Percentiles rank a stretch among this genome's conserved stretches.
Conservation (phyloP, 2,329 filamentous ascomycete genomes). For the Penicillium sp. region DNA sequence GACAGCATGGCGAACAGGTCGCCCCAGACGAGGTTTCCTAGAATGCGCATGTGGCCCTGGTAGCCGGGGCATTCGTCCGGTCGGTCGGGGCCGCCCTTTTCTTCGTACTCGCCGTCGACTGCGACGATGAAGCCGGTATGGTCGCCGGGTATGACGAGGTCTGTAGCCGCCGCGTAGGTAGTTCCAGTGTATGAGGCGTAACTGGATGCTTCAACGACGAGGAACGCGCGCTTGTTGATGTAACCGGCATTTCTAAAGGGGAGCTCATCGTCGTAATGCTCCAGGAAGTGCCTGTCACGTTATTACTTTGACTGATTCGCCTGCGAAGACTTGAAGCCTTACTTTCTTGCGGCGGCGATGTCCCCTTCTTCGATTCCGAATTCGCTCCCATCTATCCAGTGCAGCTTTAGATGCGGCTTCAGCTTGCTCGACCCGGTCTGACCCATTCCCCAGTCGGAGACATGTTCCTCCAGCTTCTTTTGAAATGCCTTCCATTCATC, state of each 20-base stretch:
- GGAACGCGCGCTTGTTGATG: slow-evolving; percentile 18
- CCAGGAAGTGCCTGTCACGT: slow-evolving; percentile 9
- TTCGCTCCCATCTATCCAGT: slow-evolving; percentile 32
- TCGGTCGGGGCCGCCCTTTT: slow-evolving; percentile 14
- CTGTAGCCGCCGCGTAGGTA: not conserved
- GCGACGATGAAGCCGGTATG: slow-evolving; percentile 30
- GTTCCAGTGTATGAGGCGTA: slow-evolving; percentile 24
- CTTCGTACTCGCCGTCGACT: slow-evolving; percentile 28
- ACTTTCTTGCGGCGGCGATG: slow-evolving; percentile 6
- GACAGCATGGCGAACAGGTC: slow-evolving; percentile 30
- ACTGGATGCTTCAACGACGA: slow-evolving; percentile 26
- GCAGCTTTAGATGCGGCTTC: slow-evolving; percentile 29
- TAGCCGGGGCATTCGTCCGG: slow-evolving; percentile 30
- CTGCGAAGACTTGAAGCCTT: not conserved
- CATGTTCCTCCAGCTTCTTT: slow-evolving; percentile 29
- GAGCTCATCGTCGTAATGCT: slow-evolving; percentile 13
- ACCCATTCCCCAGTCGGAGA: slow-evolving; percentile 32
- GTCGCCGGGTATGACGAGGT: slow-evolving; percentile 19
- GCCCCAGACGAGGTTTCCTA: slow-evolving; percentile 37
- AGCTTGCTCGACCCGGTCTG: slow-evolving; percentile 23
- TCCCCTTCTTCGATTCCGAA: not conserved
- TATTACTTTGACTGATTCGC: not conserved
- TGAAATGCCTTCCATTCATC: slow-evolving; percentile 29
- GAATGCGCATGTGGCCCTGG: slow-evolving; percentile 33
- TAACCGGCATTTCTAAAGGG: not conserved